Base-by-base conservation (phyloP, 164 flowering plant species). In the Stephania japonica region DNA sequence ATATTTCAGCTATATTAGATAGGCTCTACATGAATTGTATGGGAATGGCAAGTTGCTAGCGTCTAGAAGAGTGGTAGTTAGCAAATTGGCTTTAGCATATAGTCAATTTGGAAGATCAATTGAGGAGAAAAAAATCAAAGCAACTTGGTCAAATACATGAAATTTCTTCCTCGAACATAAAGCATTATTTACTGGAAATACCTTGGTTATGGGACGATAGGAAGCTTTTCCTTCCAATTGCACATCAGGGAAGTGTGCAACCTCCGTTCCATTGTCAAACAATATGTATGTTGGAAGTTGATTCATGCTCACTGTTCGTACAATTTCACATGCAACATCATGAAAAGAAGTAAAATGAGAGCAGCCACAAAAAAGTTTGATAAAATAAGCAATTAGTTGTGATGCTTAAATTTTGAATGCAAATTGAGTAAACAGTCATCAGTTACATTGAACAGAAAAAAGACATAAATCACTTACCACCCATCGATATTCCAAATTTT, bases 271-370 rank as follows among this genome's bases (percentile, higher is more conserved):
- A 70, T 88, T 87, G 68, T 90, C 92, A 84, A 91, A 95, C 75
- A 95, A 76, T 83, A 95, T 88, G 78, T 90, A 95, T 4, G 86
- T 84, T 27, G 99, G 99, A 77, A 95, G 97, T 72, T 90, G 91
- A 32, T 78, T 75, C 80, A 84, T 80, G 72, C 82, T 80, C 73
- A 84, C 98, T 92, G 64, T 68, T 82, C 70, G 43, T 25, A 25
- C 19, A 56, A 12, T 6, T 18, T 27, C 8, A 38, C 43, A 67
- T 67, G 21, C 43, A 67, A 13, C 42, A 67, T 27, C 42, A 27
- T 16, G 9, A 19, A 21, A 27, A 65, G 6, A 11, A 38, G 43
- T 67, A 4, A 18, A 26, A 14, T 32, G 69, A 16, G 23, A 19
- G 26, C 9, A 6, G 75, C 7, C 4, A 32, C 19, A 70, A 13